A percentile compares a stretch with the other conserved stretches of the same genome.
phyloP scores from a whole-genome alignment of 2,329 filamentous ascomycete genomes.

The Lomentospora prolificans region DNA sequence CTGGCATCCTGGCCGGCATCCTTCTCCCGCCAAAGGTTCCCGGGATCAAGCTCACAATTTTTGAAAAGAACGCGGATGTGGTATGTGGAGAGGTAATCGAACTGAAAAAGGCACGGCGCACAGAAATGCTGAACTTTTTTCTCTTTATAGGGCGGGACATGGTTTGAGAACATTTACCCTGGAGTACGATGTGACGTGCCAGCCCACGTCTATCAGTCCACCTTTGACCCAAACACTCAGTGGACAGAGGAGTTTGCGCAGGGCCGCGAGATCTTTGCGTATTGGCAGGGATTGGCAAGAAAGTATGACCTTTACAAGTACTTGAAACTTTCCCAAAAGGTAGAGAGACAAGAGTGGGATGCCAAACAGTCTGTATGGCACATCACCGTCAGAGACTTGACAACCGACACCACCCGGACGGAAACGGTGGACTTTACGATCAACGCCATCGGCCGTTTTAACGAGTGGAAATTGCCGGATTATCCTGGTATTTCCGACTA shows the following conservation, averaged over 20 bases:
- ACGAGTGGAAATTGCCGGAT: slow-evolving; percentile 52
- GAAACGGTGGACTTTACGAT: slow-evolving; percentile 51
- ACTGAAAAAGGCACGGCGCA: too few species aligned
- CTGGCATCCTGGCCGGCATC: slow-evolving; percentile 44
- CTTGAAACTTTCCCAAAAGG: slow-evolving; percentile 43
- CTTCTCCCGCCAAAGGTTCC: slow-evolving; percentile 61
- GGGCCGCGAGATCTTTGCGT: slow-evolving; percentile 56
- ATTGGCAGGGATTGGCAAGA: slow-evolving; percentile 52
- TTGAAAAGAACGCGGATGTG: slow-evolving; percentile 59
- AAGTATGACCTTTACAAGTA: slow-evolving; percentile 57
- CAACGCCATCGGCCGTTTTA: slow-evolving; percentile 56
- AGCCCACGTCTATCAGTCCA: slow-evolving; percentile 59
- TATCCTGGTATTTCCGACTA: slow-evolving; percentile 48
- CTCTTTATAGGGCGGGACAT: slow-evolving; percentile 34
- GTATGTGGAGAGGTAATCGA: too few species aligned
- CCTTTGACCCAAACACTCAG: slow-evolving; percentile 56
- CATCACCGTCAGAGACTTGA: slow-evolving; percentile 32
- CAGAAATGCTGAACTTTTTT: background rate
- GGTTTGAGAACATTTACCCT: slow-evolving; percentile 49
- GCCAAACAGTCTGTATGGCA: slow-evolving; percentile 40
- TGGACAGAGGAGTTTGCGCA: slow-evolving; percentile 62
- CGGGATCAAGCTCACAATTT: slow-evolving; percentile 52
- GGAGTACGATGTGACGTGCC: slow-evolving; percentile 61
- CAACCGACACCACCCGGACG: slow-evolving; percentile 25
- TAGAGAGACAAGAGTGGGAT: slow-evolving; percentile 48